A percentile compares a stretch with the other conserved stretches of the same genome.
Conservation (phyloP, 805 yeast genomes). For the Millerozyma acaciae region DNA sequence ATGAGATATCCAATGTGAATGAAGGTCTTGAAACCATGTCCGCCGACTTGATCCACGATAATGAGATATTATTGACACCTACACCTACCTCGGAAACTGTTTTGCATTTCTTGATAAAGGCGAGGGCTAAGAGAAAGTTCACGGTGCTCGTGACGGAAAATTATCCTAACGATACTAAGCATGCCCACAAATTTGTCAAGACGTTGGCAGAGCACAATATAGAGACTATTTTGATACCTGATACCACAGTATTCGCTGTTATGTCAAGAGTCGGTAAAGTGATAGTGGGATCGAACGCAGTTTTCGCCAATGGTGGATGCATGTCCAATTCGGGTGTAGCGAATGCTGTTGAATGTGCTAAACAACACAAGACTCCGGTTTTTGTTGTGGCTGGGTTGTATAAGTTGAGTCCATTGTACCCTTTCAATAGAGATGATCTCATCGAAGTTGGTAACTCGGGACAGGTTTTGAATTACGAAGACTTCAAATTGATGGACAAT, state of each 20-base stretch:
- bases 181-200: conserved; percentile 76
- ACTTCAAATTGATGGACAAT: conserved; percentile 62
- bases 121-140: conserved; percentile 84
- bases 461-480: conserved; percentile 75
- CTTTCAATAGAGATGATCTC: conserved; percentile 77
- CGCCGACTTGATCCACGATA: conserved; percentile 90
- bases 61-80: conserved; percentile 82
- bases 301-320: conserved; percentile 95
- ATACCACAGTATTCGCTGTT: conserved; percentile 86
- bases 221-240: conserved; percentile 89
- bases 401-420: conserved; percentile 89
- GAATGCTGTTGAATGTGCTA: conserved; percentile 92
- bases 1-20: conserved; percentile 83
- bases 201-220: conserved; percentile 79
- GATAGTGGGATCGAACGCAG: conserved; percentile 85
- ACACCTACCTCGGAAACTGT: conserved; percentile 92
- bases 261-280: conserved; percentile 98
- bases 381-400: conserved; percentile 92
- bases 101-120: conserved; percentile 77
- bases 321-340: conserved; percentile 87
- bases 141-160: conserved; percentile 89
- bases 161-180: conserved; percentile 80
- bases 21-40: conserved; percentile 91
- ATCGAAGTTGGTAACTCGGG: conserved; percentile 93
- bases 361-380: conserved; percentile 93